A percentile compares a stretch with the other conserved stretches of the same genome.
Evolutionary conservation across 1,284 basidiomycete genomes (phyloP).

Genomic region (Afroboletus lepidellus): DNA sequence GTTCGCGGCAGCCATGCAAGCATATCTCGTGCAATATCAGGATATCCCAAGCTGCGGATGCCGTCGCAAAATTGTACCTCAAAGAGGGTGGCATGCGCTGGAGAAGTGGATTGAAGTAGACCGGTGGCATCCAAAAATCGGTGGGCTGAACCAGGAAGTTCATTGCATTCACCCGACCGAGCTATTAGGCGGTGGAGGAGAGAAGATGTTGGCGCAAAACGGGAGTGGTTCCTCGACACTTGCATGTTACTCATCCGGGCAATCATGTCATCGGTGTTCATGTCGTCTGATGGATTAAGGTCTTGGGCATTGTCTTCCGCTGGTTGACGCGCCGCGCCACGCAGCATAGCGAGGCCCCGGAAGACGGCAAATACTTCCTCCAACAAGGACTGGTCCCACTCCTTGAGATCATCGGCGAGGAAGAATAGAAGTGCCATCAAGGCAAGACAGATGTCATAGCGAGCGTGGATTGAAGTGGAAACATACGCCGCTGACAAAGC

Average conservation of each 20-base stretch:
- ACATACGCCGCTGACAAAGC: constrained; percentile 63
- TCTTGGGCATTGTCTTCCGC: constrained; percentile 43
- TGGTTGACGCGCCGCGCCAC: constrained; percentile 57
- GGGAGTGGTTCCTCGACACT: constrained; percentile 52
- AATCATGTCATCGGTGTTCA: constrained; percentile 60
- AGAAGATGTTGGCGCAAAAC: constrained; percentile 59
- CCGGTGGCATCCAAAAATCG: constrained; percentile 65
- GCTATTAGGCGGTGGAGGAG: constrained; percentile 69
- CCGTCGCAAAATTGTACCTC: constrained; percentile 74
- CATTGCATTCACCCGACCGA: constrained; percentile 43
- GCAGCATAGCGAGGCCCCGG: constrained; percentile 67
- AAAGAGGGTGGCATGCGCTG: constrained; percentile 58
- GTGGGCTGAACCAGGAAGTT: constrained; percentile 60
- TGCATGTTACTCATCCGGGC: constrained; percentile 69
- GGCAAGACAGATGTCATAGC: constrained; percentile 69
- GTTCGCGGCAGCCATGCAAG: constrained; percentile 75
- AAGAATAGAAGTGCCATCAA: constrained; percentile 72
- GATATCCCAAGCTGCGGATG: constrained; percentile 66
- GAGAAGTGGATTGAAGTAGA: constrained; percentile 62
- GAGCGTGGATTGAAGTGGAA: constrained; percentile 58
- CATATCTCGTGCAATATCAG: constrained; percentile 60
- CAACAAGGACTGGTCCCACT: constrained; percentile 64
- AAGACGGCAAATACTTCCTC: constrained; percentile 78
- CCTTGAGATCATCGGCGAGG: constrained; percentile 55
- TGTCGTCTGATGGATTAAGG: constrained; percentile 30